phyloP scores from a whole-genome alignment of 1,139 yeast genomes.

The Suhomyces panamericanus region DNA sequence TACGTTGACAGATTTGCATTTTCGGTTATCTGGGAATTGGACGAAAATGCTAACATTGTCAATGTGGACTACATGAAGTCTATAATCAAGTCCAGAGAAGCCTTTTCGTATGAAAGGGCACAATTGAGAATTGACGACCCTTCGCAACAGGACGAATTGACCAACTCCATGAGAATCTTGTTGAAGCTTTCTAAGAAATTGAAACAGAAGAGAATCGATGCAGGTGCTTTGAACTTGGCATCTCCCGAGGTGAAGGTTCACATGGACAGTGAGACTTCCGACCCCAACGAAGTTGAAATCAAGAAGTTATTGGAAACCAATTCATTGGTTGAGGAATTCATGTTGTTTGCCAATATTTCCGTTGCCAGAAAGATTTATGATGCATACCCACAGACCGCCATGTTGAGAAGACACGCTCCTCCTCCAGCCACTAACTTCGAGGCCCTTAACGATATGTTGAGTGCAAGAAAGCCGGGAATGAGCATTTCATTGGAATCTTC shows the following conservation, averaged over 20 bases:
- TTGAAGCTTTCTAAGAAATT: slow-evolving; percentile 75
- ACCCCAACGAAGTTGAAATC: slow-evolving; percentile 94
- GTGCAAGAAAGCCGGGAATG: slow-evolving; percentile 76
- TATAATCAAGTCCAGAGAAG: slow-evolving; percentile 86
- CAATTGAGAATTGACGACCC: slow-evolving; percentile 86
- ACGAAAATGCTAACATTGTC: slow-evolving; percentile 83
- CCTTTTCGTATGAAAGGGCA: slow-evolving; percentile 93
- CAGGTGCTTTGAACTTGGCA: slow-evolving; percentile 95
- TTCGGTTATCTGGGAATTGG: slow-evolving; percentile 94
- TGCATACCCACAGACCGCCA: slow-evolving; percentile 95
- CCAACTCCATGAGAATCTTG: slow-evolving; percentile 84
- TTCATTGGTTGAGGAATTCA: slow-evolving; percentile 95
- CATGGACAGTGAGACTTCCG: slow-evolving; percentile 95
- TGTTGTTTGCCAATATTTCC: slow-evolving; percentile 95
- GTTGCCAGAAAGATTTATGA: slow-evolving; percentile 92
- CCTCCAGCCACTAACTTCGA: slow-evolving; percentile 96
- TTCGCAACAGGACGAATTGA: slow-evolving; percentile 76
- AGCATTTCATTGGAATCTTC: slow-evolving; percentile 80
- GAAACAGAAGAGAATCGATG: slow-evolving; percentile 82
- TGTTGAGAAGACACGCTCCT: slow-evolving; percentile 94
- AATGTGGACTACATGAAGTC: slow-evolving; percentile 81
- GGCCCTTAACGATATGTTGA: slow-evolving; percentile 80
- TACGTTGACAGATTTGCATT: slow-evolving; percentile 95
- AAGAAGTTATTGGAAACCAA: slow-evolving; percentile 87
- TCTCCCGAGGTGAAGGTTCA: slow-evolving; percentile 98